Evolutionary conservation across 1,284 basidiomycete genomes (phyloP).

Genomic region (Ustilago sp.): DNA sequence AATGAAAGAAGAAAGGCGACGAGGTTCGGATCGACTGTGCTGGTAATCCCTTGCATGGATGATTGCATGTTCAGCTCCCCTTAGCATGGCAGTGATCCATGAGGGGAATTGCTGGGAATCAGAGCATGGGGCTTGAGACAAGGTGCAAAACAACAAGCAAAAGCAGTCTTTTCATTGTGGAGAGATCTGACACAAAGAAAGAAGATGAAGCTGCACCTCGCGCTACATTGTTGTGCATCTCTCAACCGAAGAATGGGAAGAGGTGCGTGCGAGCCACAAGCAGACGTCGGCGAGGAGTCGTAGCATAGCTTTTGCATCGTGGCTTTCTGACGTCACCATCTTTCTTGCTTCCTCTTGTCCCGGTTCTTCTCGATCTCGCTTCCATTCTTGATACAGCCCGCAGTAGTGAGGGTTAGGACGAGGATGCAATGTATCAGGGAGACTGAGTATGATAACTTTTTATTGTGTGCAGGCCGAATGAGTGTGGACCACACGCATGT

Average conservation of each 20-base stretch:
- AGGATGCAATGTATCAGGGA: too few species aligned
- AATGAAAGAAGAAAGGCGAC: not conserved
- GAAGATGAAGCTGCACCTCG: not conserved
- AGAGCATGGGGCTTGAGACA: not conserved
- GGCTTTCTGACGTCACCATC: conserved; percentile 3
- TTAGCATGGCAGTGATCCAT: not conserved
- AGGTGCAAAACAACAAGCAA: not conserved
- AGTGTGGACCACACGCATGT: not conserved
- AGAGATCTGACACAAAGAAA: not conserved
- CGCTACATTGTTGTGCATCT: not conserved
- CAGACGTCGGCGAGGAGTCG: conserved; percentile 5
- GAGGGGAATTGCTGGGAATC: not conserved
- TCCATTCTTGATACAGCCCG: not conserved
- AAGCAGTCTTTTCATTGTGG: not conserved
- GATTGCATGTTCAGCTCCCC: not conserved
- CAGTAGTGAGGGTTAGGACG: not conserved
- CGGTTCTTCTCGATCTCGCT: not conserved
- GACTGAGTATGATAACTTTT: too few species aligned
- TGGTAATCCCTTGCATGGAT: not conserved
- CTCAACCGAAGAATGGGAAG: not conserved
- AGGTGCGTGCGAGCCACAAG: not conserved
- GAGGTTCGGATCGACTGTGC: not conserved
- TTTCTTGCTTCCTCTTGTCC: not conserved
- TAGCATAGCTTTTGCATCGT: not conserved
- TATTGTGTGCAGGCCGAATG: too few species aligned